These are phyloP conservation scores for Brachypodium distachyon DNA, from an alignment of 202 grass and related monocot species.

Conservation along the genomic window DNA sequence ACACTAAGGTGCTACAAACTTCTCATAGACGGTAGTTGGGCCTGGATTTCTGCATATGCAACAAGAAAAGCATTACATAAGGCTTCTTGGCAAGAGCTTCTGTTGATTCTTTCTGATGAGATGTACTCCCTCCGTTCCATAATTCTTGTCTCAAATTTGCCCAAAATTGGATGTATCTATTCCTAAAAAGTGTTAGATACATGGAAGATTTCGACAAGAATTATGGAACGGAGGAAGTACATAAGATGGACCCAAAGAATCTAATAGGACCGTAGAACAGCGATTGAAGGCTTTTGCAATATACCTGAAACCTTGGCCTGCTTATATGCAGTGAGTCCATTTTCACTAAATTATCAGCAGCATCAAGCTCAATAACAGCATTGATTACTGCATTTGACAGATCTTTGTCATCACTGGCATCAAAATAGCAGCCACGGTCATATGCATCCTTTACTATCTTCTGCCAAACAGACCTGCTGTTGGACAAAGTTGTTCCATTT, in stretches of 20 bases:
- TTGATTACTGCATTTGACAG: not conserved
- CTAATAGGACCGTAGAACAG: no score
- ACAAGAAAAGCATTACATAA: not conserved
- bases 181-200: no score
- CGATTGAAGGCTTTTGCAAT: no score
- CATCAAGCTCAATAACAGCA: not conserved
- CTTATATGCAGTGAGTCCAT: not conserved
- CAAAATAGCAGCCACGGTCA: not conserved
- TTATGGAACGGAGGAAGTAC: no score
- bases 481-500: slow-evolving; percentile 4
- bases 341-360: not conserved
- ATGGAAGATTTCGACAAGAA: no score
- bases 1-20: not conserved
- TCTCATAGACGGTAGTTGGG: not conserved
- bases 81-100: not conserved
- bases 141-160: no score
- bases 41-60: not conserved
- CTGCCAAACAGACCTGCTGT: slow-evolving; percentile 21
- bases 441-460: not conserved
- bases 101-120: no score
- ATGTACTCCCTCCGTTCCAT: no score
- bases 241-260: no score
- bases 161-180: no score
- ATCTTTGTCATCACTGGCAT: slow-evolving; percentile 8
- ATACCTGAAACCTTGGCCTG: slow-evolving; percentile 9